Evolutionary conservation across 768 basidiomycete species (phyloP).

Genomic region (Exsudoporus frostii): DNA sequence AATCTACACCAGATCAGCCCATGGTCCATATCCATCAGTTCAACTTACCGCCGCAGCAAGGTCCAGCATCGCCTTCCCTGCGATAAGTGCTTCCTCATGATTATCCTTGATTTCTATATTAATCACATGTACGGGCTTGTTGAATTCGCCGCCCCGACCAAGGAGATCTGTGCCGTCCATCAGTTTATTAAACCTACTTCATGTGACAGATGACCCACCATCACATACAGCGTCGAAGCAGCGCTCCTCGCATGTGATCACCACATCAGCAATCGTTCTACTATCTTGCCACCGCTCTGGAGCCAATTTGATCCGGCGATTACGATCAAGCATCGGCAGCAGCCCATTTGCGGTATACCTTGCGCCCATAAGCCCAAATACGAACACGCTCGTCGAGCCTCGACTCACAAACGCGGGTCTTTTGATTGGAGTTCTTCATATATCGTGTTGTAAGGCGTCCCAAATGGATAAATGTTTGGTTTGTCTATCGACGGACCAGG

Average conservation of each 20-base stretch:
- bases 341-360: slow-evolving; percentile 95
- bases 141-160: slow-evolving; percentile 84
- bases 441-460: slow-evolving; percentile 94
- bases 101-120: slow-evolving; percentile 99
- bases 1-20: slow-evolving; percentile 51
- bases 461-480: slow-evolving; percentile 95
- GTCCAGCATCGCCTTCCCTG: slow-evolving; percentile 92
- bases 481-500: slow-evolving; percentile 97
- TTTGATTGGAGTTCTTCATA: slow-evolving; percentile 86
- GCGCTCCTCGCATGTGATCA: slow-evolving; percentile 98
- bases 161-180: slow-evolving; percentile 63
- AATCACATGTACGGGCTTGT: slow-evolving; percentile 91
- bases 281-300: slow-evolving; percentile 98
- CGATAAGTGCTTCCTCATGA: slow-evolving; percentile 95
- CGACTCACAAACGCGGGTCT: slow-evolving; percentile 76
- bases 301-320: slow-evolving; percentile 84
- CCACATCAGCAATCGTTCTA: slow-evolving; percentile 85
- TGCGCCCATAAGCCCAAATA: slow-evolving; percentile 13
- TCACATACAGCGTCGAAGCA: slow-evolving; percentile 99
- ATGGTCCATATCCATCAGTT: neutral
- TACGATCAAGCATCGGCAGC: slow-evolving; percentile 94
- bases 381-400: neutral
- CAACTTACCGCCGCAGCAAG: slow-evolving; percentile 79
- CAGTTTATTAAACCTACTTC: slow-evolving; percentile 10
- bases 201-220: slow-evolving; percentile 50